Percentiles rank a stretch among this genome's conserved stretches.
Conservation (phyloP, 345 rosid genomes). For the Pistacia integerrima region DNA sequence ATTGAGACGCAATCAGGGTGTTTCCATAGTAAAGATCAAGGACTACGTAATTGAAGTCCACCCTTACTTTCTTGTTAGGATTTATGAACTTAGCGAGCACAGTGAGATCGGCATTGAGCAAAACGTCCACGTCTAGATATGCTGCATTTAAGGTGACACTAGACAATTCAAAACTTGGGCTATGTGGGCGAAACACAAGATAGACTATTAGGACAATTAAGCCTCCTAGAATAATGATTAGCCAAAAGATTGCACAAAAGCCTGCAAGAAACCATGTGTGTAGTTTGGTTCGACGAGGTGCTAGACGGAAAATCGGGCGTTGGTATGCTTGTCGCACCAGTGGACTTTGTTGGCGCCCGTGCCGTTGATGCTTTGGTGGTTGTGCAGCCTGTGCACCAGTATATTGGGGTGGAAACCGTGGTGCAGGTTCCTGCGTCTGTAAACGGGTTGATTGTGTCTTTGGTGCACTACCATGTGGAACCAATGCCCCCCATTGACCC, state of each 20-base stretch:
- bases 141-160: constrained; percentile 75
- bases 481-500: neutral
- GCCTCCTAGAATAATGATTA: constrained; percentile 62
- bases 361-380: constrained; percentile 11
- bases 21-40: constrained; percentile 67
- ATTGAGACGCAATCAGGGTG: constrained; percentile 62
- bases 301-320: constrained; percentile 1
- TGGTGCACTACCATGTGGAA: neutral
- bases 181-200: constrained; percentile 73
- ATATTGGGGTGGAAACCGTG: constrained; percentile 23
- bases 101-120: constrained; percentile 67
- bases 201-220: constrained; percentile 67
- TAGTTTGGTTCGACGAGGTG: constrained; percentile 36
- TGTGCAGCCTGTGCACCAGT: constrained; percentile 20
- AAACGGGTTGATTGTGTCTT: neutral
- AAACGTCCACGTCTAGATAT: constrained; percentile 63
- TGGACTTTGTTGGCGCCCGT: constrained; percentile 2
- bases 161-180: constrained; percentile 61
- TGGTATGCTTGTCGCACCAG: neutral
- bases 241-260: constrained; percentile 63
- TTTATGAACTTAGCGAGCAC: constrained; percentile 86
- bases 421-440: neutral
- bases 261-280: constrained; percentile 47
- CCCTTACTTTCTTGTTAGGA: constrained; percentile 69
- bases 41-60: constrained; percentile 68